A percentile compares a stretch with the other conserved stretches of the same genome.
These are phyloP conservation scores for Bacidia rubella DNA, from an alignment of 495 filamentous ascomycete species.

Conservation along the genomic window DNA sequence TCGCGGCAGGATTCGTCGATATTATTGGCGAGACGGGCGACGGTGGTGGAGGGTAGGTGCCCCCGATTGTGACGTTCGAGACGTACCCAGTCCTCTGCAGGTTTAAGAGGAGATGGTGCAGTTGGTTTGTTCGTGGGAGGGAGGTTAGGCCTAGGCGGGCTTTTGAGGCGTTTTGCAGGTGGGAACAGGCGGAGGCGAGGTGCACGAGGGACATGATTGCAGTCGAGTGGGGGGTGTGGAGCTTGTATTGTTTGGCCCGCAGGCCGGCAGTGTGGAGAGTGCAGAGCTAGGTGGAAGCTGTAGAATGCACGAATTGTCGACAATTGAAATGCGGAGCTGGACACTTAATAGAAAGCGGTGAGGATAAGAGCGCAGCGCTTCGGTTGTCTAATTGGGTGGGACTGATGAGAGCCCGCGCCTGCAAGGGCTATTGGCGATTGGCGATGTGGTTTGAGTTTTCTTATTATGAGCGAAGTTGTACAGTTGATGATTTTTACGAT, in stretches of 20 bases:
- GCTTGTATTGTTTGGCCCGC: not conserved
- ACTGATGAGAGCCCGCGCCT: no score
- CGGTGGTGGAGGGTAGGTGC: slow-evolving; percentile 48
- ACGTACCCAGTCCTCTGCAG: slow-evolving; percentile 77
- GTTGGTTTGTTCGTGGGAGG: slow-evolving; percentile 67
- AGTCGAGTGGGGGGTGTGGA: not conserved
- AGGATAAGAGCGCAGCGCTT: no score
- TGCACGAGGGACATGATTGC: slow-evolving; percentile 67
- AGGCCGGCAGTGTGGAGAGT: not conserved
- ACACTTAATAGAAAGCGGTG: no score
- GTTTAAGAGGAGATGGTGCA: slow-evolving; percentile 58
- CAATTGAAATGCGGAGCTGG: no score
- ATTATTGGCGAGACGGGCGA: slow-evolving; percentile 31
- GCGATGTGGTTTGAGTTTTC: no score
- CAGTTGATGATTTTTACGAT: no score
- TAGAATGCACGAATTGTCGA: not conserved
- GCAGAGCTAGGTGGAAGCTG: not conserved
- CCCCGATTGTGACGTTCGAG: slow-evolving; percentile 67
- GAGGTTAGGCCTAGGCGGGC: slow-evolving; percentile 80
- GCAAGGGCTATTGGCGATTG: no score
- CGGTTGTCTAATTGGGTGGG: no score
- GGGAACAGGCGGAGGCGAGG: slow-evolving; percentile 71
- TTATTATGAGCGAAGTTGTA: no score
- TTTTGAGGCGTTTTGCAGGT: slow-evolving; percentile 85
- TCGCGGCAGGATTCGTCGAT: slow-evolving; percentile 15